A percentile compares a stretch with the other conserved stretches of the same genome.
These are phyloP conservation scores for Exophiala calicioides DNA, from an alignment of 2,329 filamentous ascomycete genomes.

Conservation along the genomic window DNA sequence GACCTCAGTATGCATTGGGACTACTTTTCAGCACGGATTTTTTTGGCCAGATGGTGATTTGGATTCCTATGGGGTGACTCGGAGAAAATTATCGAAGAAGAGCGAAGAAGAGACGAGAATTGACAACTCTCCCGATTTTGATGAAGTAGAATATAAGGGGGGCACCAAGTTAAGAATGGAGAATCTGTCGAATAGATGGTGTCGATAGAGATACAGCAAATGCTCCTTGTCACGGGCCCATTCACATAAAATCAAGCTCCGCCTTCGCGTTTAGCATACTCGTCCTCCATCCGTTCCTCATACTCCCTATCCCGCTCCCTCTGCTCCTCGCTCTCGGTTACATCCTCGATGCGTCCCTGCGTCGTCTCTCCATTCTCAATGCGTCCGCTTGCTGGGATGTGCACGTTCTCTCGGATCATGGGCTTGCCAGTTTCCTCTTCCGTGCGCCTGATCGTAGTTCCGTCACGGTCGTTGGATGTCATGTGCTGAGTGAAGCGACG, in stretches of 20 bases:
- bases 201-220: neutral
- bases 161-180: no score
- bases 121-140: no score
- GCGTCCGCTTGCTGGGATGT: conserved; percentile 7
- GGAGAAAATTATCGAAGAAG: no score
- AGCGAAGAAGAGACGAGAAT: no score
- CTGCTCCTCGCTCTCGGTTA: conserved; percentile 34
- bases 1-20: no score
- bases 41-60: no score
- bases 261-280: conserved; percentile 47
- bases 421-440: conserved; percentile 18
- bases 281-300: conserved; percentile 50
- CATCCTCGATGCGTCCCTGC: conserved; percentile 16
- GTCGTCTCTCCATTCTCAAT: neutral
- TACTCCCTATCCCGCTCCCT: conserved; percentile 46
- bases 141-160: no score
- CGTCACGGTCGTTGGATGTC: conserved; percentile 20
- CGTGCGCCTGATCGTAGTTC: conserved; percentile 18
- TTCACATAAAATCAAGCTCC: conserved; percentile 43
- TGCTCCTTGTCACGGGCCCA: neutral
- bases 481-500: conserved; percentile 17
- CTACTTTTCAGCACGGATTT: no score
- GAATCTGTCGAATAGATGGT: no score
- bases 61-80: no score
- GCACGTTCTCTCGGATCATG: conserved; percentile 11